These are phyloP conservation scores for Trichoderma gamsii DNA, from an alignment of 495 filamentous ascomycete genomes.

Conservation along the genomic window DNA sequence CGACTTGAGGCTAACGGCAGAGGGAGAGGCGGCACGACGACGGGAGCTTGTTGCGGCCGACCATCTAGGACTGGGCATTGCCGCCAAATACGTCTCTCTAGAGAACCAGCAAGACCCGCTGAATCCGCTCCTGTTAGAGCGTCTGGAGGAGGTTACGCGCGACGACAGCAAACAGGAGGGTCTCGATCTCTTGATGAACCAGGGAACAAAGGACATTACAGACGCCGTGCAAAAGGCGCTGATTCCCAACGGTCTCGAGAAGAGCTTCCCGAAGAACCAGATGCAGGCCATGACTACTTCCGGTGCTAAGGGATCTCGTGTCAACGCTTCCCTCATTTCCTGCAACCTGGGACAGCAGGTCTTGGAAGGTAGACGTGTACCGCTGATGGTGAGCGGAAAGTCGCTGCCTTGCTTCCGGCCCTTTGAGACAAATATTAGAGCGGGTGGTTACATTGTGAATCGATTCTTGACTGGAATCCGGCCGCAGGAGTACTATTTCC, in stretches of 20 bases:
- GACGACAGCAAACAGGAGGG: conserved; percentile 86
- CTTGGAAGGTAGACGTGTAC: conserved; percentile 89
- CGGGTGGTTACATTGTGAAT: conserved; percentile 89
- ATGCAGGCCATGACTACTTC: conserved; percentile 99
- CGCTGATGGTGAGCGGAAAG: conserved; percentile 96
- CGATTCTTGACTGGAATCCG: conserved; percentile 98
- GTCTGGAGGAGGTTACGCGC: conserved; percentile 83
- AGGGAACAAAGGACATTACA: conserved; percentile 63
- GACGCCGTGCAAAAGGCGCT: conserved; percentile 71
- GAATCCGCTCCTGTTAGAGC: conserved; percentile 62
- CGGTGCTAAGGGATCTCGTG: conserved; percentile 85
- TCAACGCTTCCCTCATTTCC: conserved; percentile 96
- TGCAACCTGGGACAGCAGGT: conserved; percentile 97
- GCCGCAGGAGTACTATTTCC: conserved; percentile 98
- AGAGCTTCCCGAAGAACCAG: conserved; percentile 92
- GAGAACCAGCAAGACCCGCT: conserved; percentile 51
- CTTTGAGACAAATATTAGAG: conserved; percentile 80
- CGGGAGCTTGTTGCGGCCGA: conserved; percentile 63
- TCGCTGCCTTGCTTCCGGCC: conserved; percentile 91
- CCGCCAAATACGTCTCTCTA: conserved; percentile 87
- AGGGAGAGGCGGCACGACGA: conserved; percentile 67
- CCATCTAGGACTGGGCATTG: conserved; percentile 73
- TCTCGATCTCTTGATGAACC: conserved; percentile 78
- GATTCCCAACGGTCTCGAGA: conserved; percentile 75
- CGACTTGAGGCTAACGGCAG: conserved; percentile 77